phyloP scores from a whole-genome alignment of 495 filamentous ascomycete genomes.

The Penicillium coprophilum region DNA sequence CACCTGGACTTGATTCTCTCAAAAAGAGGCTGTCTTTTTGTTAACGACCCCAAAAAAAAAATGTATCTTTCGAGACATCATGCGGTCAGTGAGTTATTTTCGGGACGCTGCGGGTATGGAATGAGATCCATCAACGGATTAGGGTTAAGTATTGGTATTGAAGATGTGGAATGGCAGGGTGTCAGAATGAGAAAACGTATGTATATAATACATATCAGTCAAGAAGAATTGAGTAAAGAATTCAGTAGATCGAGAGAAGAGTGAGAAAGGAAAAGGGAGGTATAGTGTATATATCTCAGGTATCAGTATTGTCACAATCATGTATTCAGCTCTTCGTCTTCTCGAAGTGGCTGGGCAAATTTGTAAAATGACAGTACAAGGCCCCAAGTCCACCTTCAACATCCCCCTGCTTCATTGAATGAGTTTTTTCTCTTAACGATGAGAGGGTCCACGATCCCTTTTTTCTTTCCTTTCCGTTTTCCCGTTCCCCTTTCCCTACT shows the following conservation, averaged over 20 bases:
- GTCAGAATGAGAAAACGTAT: too few species aligned
- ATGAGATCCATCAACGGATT: slow-evolving; percentile 28
- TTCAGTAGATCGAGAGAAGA: too few species aligned
- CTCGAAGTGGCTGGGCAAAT: not conserved
- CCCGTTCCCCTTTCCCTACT: slow-evolving; percentile 19
- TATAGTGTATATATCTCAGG: too few species aligned
- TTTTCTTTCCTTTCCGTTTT: slow-evolving; percentile 23
- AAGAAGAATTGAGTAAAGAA: too few species aligned
- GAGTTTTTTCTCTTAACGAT: slow-evolving; percentile 5
- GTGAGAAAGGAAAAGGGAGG: not conserved
- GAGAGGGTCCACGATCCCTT: slow-evolving; percentile 25
- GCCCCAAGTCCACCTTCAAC: slow-evolving; percentile 9
- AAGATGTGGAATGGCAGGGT: too few species aligned
- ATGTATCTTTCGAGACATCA: slow-evolving; percentile 4
- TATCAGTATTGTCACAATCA: slow-evolving; percentile 5
- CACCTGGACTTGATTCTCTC: not conserved
- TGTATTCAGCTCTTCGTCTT: not conserved
- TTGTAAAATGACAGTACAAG: slow-evolving; percentile 6
- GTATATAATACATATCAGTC: too few species aligned
- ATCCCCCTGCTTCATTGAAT: slow-evolving; percentile 6
- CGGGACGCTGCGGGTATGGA: slow-evolving; percentile 29
- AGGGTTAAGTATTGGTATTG: slow-evolving; percentile 12
- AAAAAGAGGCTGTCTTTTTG: not conserved
- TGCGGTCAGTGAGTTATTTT: slow-evolving; percentile 21
- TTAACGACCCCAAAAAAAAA: not conserved